A percentile compares a stretch with the other conserved stretches of the same genome.
phyloP scores from a whole-genome alignment of 768 basidiomycete genomes.

The Termitomyces sp. region DNA sequence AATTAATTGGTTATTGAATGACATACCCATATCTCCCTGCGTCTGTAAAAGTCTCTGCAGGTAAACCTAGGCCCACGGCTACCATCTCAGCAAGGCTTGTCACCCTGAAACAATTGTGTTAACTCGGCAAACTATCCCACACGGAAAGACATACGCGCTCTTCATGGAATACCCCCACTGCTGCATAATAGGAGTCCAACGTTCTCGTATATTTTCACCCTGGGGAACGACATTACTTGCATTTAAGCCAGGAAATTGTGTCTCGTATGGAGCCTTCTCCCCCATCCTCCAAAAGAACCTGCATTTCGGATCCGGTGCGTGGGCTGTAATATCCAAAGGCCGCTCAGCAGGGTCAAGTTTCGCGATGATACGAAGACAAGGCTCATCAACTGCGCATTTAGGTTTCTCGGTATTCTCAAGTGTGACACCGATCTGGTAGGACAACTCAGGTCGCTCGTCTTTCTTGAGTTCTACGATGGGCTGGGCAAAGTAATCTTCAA shows the following conservation, averaged over 20 bases:
- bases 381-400: conserved; percentile 77
- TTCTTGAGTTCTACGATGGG: conserved; percentile 52
- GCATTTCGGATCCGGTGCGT: conserved; percentile 90
- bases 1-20: neutral
- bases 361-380: conserved; percentile 78
- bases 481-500: conserved; percentile 93
- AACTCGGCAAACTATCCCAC: neutral
- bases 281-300: conserved; percentile 91
- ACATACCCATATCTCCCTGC: conserved; percentile 83
- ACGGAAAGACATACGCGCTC: conserved; percentile 54
- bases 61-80: conserved; percentile 76
- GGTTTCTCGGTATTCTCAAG: conserved; percentile 96
- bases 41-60: conserved; percentile 61
- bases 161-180: conserved; percentile 90
- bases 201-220: conserved; percentile 45
- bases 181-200: conserved; percentile 73
- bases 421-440: conserved; percentile 92
- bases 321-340: conserved; percentile 77
- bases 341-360: conserved; percentile 72
- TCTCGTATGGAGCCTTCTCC: conserved; percentile 68
- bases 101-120: conserved; percentile 45
- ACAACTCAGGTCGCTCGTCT: conserved; percentile 81
- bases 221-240: conserved; percentile 80
- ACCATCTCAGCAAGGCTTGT: conserved; percentile 86
- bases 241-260: conserved; percentile 71